phyloP scores from a whole-genome alignment of 768 basidiomycete species.

The Xanthoconium stramineum region DNA sequence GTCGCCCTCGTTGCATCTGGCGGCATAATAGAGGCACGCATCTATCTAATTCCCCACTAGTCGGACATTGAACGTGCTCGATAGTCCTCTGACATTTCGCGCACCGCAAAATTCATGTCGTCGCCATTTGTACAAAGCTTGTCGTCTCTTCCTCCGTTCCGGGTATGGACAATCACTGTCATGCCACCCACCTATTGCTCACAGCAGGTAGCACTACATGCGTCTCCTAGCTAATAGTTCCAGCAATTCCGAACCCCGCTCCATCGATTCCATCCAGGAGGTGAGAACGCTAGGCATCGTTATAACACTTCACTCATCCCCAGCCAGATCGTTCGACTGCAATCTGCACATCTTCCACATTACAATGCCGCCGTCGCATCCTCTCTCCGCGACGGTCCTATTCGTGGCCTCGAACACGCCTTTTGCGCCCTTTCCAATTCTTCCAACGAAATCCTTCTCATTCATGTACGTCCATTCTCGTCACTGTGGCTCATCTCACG shows the following conservation, averaged over 20 bases:
- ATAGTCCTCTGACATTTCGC: slow-evolving; percentile 63
- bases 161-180: slow-evolving; percentile 38
- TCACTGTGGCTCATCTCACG: background rate
- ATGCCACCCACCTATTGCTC: background rate
- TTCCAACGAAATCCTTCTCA: slow-evolving; percentile 51
- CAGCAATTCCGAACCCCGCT: slow-evolving; percentile 13
- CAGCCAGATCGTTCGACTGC: slow-evolving; percentile 64
- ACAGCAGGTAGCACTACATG: slow-evolving; percentile 43
- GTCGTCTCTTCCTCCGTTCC: slow-evolving; percentile 58
- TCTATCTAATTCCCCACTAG: background rate
- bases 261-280: slow-evolving; percentile 41
- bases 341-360: slow-evolving; percentile 71
- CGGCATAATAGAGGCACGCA: slow-evolving; percentile 61
- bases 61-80: background rate
- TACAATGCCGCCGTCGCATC: slow-evolving; percentile 78
- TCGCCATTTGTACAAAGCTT: slow-evolving; percentile 68
- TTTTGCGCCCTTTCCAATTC: slow-evolving; percentile 51
- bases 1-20: slow-evolving; percentile 66
- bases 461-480: slow-evolving; percentile 47
- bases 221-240: slow-evolving; percentile 45
- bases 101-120: slow-evolving; percentile 76
- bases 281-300: slow-evolving; percentile 21
- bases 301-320: background rate
- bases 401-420: slow-evolving; percentile 56
- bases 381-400: slow-evolving; percentile 67